Conservation (phyloP, 371 early-diverging fungal genomes). For the Smittium culicis region DNA sequence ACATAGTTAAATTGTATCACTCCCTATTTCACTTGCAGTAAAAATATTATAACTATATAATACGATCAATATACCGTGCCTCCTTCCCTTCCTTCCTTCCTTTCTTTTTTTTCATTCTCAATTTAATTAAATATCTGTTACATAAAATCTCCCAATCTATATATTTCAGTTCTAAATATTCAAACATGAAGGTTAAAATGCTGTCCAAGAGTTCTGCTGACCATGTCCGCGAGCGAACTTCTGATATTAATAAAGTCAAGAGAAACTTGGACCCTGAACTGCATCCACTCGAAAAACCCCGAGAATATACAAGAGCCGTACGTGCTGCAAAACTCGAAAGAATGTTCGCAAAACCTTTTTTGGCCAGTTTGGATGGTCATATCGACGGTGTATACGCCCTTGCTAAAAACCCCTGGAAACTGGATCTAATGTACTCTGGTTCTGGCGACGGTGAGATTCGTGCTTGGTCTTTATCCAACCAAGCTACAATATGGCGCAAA, state of each 20-base stretch:
- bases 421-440: constrained; percentile 72
- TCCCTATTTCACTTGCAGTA: too few relatives aligned
- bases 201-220: constrained; percentile 71
- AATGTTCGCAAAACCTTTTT: constrained; percentile 97
- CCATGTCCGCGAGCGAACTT: constrained; percentile 64
- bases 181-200: constrained; percentile 61
- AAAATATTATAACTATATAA: too few relatives aligned
- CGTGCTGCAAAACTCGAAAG: constrained; percentile 93
- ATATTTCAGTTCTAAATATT: too few relatives aligned
- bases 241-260: constrained; percentile 75
- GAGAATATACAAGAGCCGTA: constrained; percentile 96
- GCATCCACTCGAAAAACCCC: constrained; percentile 90
- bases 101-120: too few relatives aligned
- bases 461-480: constrained; percentile 64
- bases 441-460: constrained; percentile 90
- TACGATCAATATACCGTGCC: too few relatives aligned
- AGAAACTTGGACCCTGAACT: constrained; percentile 80
- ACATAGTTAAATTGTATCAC: too few relatives aligned
- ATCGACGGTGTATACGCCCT: constrained; percentile 94
- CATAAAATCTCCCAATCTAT: too few relatives aligned
- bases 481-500: constrained; percentile 53
- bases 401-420: constrained; percentile 72
- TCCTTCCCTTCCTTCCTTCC: too few relatives aligned
- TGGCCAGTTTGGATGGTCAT: constrained; percentile 79
- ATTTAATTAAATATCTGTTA: too few relatives aligned